These are phyloP conservation scores for Fusarium algeriense DNA, from an alignment of 2,329 filamentous ascomycete genomes.

Conservation along the genomic window DNA sequence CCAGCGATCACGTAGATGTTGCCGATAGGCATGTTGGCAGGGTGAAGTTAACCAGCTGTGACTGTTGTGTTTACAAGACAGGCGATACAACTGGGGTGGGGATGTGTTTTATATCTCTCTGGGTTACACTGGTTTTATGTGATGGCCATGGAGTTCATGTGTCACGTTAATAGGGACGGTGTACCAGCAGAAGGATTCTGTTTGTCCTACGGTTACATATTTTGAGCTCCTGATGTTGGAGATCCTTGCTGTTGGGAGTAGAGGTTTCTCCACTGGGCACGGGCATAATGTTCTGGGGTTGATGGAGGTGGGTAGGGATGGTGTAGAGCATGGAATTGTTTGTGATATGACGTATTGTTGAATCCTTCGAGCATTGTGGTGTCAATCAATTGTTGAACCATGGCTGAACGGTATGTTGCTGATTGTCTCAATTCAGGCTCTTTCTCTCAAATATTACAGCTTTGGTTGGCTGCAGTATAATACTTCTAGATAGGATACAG, in stretches of 20 bases:
- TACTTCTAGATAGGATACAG: too few relatives aligned
- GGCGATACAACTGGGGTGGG: background rate
- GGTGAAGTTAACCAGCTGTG: background rate
- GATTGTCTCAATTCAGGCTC: rapidly evolving
- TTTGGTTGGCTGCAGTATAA: rapidly evolving
- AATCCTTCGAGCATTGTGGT: background rate
- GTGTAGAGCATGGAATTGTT: background rate
- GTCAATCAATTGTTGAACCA: background rate
- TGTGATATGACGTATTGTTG: constrained; percentile 1
- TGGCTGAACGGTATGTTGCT: rapidly evolving
- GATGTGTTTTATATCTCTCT: constrained; percentile 22
- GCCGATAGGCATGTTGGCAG: constrained; percentile 37
- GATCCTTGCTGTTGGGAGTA: constrained; percentile 20
- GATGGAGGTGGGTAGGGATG: constrained; percentile 1
- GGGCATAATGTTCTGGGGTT: constrained; percentile 28
- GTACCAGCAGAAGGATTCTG: constrained; percentile 6
- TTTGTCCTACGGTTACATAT: background rate
- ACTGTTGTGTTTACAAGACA: background rate
- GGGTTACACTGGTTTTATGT: background rate
- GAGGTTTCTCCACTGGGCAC: constrained; percentile 8
- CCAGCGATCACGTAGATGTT: constrained; percentile 45
- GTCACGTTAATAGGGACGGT: constrained; percentile 14
- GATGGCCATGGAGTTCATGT: background rate
- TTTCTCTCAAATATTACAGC: background rate
- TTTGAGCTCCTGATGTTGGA: constrained; percentile 28